phyloP scores from a whole-genome alignment of 495 filamentous ascomycete genomes.

The Aspergillus panamensis region DNA sequence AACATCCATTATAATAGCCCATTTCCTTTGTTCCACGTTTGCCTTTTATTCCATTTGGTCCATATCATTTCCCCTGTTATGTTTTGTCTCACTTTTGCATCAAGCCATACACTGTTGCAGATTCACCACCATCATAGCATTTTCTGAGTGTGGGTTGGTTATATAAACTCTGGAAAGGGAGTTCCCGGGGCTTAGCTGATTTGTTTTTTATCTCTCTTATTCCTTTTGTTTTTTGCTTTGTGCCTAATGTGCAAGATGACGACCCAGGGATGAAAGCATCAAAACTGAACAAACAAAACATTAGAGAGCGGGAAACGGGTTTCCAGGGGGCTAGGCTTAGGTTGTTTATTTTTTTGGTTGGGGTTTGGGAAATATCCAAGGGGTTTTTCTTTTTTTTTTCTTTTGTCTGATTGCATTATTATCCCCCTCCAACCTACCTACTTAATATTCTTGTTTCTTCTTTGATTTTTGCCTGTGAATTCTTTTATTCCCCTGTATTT shows the following conservation, averaged over 20 bases:
- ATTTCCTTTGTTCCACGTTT: conserved; percentile 18
- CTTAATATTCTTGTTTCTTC: not conserved
- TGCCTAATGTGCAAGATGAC: conserved; percentile 23
- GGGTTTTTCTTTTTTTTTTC: conserved; percentile 1
- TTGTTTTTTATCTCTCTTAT: conserved; percentile 18
- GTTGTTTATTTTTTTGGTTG: not conserved
- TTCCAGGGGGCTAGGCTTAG: conserved; percentile 8
- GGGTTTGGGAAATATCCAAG: conserved; percentile 14
- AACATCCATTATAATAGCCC: not conserved
- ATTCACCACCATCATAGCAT: conserved; percentile 26
- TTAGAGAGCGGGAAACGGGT: conserved; percentile 13
- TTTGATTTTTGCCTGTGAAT: not conserved
- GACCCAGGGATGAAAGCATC: conserved; percentile 20
- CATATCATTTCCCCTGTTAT: conserved; percentile 23
- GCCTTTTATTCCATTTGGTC: conserved; percentile 20
- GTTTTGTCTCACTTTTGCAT: conserved; percentile 21
- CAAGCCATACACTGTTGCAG: conserved; percentile 28
- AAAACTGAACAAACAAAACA: conserved; percentile 1
- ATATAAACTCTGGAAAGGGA: conserved; percentile 31
- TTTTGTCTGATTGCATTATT: not conserved
- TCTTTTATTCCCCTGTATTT: not conserved
- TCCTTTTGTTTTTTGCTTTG: conserved; percentile 16
- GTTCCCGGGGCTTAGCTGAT: conserved; percentile 34
- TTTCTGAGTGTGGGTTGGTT: conserved; percentile 19
- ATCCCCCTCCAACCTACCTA: not conserved